Conservation (phyloP, 768 basidiomycete genomes). For the Dentipellis sp. region DNA sequence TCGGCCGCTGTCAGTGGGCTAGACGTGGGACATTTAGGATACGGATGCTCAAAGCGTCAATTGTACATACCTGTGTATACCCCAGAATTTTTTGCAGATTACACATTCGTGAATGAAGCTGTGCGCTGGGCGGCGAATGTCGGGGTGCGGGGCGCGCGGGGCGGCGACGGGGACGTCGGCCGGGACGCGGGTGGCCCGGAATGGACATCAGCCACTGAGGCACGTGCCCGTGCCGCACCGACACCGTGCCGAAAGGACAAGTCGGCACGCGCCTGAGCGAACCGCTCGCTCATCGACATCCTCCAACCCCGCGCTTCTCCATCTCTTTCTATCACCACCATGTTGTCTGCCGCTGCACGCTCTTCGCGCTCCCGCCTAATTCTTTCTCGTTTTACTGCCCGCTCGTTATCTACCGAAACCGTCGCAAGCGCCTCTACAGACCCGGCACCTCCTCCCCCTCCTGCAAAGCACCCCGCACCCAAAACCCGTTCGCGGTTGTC, state of each 20-base stretch:
- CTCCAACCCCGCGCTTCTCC: neutral
- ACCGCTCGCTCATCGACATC: neutral
- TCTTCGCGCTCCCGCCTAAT: conserved; percentile 5
- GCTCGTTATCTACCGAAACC: conserved; percentile 12
- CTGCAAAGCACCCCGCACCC: conserved; percentile 20
- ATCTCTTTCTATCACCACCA: conserved; percentile 3
- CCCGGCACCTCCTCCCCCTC: conserved; percentile 18
- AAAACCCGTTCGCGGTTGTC: conserved; percentile 28
- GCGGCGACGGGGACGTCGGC: neutral
- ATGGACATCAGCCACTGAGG: neutral
- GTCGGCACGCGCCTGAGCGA: too few species aligned
- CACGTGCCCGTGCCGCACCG: neutral
- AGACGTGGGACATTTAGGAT: neutral
- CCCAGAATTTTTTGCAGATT: too few species aligned
- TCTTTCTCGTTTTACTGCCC: neutral
- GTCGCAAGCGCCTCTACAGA: neutral
- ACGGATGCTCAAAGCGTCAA: too few species aligned
- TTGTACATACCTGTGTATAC: too few species aligned
- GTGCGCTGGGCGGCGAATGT: too few species aligned
- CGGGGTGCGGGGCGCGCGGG: neutral
- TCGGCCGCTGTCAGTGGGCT: neutral
- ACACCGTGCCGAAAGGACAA: too few species aligned
- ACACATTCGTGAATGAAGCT: too few species aligned
- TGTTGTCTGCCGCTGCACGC: conserved; percentile 6
- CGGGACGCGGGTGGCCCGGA: neutral